Conservation (phyloP, 1,139 yeast species). For the Scheffersomyces insectosa region DNA sequence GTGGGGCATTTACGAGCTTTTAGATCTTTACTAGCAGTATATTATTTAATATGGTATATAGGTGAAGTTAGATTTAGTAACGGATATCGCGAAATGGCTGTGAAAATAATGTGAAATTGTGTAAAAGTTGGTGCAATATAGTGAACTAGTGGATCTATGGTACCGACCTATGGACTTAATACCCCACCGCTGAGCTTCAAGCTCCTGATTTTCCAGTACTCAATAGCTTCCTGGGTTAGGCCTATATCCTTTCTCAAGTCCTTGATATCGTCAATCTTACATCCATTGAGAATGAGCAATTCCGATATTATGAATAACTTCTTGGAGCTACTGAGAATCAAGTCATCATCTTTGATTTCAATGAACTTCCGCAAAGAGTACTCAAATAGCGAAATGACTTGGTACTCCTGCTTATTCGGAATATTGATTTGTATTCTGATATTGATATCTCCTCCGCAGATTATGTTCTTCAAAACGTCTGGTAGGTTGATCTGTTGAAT, state of each 20-base stretch:
- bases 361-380: constrained; percentile 57
- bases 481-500: constrained; percentile 51
- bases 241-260: constrained; percentile 29
- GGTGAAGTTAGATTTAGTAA: too few relatives aligned
- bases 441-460: constrained; percentile 52
- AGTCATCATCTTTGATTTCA: constrained; percentile 24
- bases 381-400: constrained; percentile 51
- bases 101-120: too few relatives aligned
- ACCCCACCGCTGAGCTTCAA: constrained; percentile 25
- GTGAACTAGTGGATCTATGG: neutral
- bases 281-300: constrained; percentile 68
- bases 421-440: constrained; percentile 32
- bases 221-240: constrained; percentile 43
- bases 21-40: too few relatives aligned
- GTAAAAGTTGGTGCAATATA: neutral
- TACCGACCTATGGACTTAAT: neutral
- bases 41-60: too few relatives aligned
- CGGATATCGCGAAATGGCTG: too few relatives aligned
- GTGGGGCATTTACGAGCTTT: too few relatives aligned
- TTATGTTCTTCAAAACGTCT: constrained; percentile 47
- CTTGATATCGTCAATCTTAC: constrained; percentile 31
- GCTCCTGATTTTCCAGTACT: constrained; percentile 53
- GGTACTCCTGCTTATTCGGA: constrained; percentile 20
- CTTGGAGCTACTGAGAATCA: neutral
- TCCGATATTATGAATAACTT: constrained; percentile 71